Percentiles rank a stretch among this genome's conserved stretches.
These are phyloP conservation scores for Aspergillus sp. DNA, from an alignment of 2,329 filamentous ascomycete species.

Conservation along the genomic window DNA sequence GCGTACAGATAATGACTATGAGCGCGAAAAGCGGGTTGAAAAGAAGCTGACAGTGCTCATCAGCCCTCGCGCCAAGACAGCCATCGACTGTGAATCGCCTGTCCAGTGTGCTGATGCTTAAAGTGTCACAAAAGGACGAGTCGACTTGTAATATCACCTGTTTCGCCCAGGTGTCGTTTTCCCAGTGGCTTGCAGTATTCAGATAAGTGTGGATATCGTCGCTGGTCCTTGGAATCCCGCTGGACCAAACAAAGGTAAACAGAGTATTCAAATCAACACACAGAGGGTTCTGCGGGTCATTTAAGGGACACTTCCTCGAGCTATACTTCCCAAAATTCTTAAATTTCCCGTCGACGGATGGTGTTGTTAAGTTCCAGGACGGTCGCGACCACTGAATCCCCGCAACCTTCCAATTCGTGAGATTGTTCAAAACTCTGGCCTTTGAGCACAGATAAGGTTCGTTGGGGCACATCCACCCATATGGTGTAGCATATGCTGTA, in stretches of 20 bases:
- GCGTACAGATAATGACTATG: background rate
- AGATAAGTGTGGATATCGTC: background rate
- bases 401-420: background rate
- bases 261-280: background rate
- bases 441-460: no score
- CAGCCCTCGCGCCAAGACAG: background rate
- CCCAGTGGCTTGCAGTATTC: background rate
- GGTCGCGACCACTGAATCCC: background rate
- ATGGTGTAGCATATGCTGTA: no score
- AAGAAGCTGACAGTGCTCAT: slow-evolving; percentile 2
- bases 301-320: background rate
- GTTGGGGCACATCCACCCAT: background rate
- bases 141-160: background rate
- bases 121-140: no score
- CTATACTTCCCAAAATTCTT: background rate
- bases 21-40: slow-evolving; percentile 1
- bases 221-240: background rate
- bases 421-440: no score
- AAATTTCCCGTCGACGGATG: background rate
- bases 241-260: background rate
- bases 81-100: background rate
- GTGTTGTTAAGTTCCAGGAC: background rate
- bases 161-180: background rate
- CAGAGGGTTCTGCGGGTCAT: background rate
- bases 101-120: no score